Percentiles rank a stretch among this genome's conserved stretches.
phyloP scores from a whole-genome alignment of 2,329 filamentous ascomycete genomes.

The Zelopaecilomyces penicillatus region DNA sequence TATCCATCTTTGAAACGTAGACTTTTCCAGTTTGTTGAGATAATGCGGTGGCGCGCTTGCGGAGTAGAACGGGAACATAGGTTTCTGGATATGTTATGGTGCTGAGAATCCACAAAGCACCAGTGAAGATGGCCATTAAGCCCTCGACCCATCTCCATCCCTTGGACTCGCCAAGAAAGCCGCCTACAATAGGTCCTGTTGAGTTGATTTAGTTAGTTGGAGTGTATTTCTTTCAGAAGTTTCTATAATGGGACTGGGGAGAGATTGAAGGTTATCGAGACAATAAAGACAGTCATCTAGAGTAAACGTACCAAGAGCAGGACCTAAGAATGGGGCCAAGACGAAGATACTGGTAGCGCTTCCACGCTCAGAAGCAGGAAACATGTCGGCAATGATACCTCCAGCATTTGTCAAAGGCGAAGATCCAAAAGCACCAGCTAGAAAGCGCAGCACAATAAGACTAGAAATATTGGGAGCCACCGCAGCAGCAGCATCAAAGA shows the following conservation, averaged over 20 bases:
- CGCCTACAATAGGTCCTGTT: constrained; percentile 41
- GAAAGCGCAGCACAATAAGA: constrained; percentile 52
- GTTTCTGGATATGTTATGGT: constrained; percentile 42
- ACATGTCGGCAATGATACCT: constrained; percentile 51
- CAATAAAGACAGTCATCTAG: no score
- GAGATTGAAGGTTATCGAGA: not conserved
- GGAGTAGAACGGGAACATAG: constrained; percentile 42
- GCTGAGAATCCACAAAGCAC: constrained; percentile 40
- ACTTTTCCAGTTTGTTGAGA: constrained; percentile 39
- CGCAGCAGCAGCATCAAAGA: constrained; percentile 47
- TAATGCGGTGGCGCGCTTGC: constrained; percentile 34
- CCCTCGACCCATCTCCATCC: constrained; percentile 55
- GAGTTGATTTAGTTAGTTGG: no score
- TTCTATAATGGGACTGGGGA: no score
- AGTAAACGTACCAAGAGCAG: constrained; percentile 31
- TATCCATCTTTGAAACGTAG: constrained; percentile 33
- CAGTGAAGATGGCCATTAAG: constrained; percentile 46
- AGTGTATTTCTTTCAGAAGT: no score
- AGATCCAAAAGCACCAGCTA: constrained; percentile 48
- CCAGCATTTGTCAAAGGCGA: constrained; percentile 48
- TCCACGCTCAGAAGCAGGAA: constrained; percentile 39
- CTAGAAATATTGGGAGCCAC: constrained; percentile 44
- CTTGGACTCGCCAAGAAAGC: constrained; percentile 45
- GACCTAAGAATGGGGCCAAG: constrained; percentile 51
- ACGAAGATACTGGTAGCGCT: constrained; percentile 46